Evolutionary conservation across 352 stramenopile genomes (phyloP).

Genomic region (Blastocystis sp.): DNA sequence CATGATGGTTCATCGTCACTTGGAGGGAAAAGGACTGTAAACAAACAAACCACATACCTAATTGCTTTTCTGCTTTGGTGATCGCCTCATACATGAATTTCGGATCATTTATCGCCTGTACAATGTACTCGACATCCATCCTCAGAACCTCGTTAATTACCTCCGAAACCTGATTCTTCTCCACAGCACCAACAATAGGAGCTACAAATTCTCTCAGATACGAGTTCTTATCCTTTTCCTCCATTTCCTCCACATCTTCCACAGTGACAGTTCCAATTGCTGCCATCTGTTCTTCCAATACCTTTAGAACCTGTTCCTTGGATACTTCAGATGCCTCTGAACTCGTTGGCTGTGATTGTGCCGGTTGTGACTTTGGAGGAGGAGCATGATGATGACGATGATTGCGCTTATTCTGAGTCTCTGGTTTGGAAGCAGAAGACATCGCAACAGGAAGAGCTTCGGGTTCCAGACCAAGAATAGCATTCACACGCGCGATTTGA

Average conservation of each 20-base stretch:
- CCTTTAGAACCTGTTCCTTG: background rate
- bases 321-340: too few relatives aligned
- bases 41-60: slow-evolving; percentile 32
- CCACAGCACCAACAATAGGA: slow-evolving; percentile 28
- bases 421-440: background rate
- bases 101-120: background rate
- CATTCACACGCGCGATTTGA: background rate
- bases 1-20: background rate
- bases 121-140: background rate
- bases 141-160: slow-evolving; percentile 1
- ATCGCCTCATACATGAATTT: slow-evolving; percentile 7
- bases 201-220: slow-evolving; percentile 24
- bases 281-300: background rate
- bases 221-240: background rate
- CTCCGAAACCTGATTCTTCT: background rate
- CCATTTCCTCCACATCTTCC: background rate
- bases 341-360: background rate
- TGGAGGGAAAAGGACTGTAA: slow-evolving; percentile 40
- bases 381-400: background rate
- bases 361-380: background rate
- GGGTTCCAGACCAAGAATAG: background rate
- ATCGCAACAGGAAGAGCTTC: too few relatives aligned
- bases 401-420: background rate
- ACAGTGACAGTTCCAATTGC: background rate
- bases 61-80: background rate